Evolutionary conservation across 2,329 filamentous ascomycete species (phyloP), one percentile per base, ranked within the genome.

Genomic region (Aaosphaeria pasadenensis): DNA sequence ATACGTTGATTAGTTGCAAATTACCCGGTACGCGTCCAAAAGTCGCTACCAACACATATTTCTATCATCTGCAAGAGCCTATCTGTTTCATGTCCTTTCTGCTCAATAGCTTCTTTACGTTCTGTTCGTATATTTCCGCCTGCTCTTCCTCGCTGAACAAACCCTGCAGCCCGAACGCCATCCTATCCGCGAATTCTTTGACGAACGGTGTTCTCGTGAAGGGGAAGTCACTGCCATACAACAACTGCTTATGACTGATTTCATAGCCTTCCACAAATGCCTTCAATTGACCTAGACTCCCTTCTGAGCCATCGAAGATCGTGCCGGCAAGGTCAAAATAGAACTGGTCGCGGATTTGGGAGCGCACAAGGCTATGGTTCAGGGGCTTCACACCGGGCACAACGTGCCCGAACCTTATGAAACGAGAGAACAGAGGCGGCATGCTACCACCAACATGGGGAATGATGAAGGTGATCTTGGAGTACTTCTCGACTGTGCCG

Each of bases 181-280:
- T 71, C 50, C 64, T 60, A 6, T 60, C 59, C 32, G 68, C 63
- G 54, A 79, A 63, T 17, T 55, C 47, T 46, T 63, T 63, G 13
- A 74, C 74, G 6, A 60, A 65, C 9, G 52, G 49, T 3, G 63
- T 67, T 5, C 69, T 67, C 1, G 77, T 81, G 48, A 74, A 81
- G 0, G 78, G 77, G 49, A 72, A 82, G 54, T 82, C 78, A 48
- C 71, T 78, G 4, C 79, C 79, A 65, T 80, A 82, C 47, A 81
- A 42, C 32, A 82, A 46, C 40, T 69, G 67, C n/a, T 71, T 62
- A 44, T 55, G 29, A 1, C 53, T 50, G 6, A 73, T 65, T 4
- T 70, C 64, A 6, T 74, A 69, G 0, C 73, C 68, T 9, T 73
- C 57, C 11, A 81, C 57, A 46, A 80, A 61, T 1, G 75, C 77